Base-by-base conservation (phyloP, 768 basidiomycete species). In the Coprinopsis cinerea region DNA sequence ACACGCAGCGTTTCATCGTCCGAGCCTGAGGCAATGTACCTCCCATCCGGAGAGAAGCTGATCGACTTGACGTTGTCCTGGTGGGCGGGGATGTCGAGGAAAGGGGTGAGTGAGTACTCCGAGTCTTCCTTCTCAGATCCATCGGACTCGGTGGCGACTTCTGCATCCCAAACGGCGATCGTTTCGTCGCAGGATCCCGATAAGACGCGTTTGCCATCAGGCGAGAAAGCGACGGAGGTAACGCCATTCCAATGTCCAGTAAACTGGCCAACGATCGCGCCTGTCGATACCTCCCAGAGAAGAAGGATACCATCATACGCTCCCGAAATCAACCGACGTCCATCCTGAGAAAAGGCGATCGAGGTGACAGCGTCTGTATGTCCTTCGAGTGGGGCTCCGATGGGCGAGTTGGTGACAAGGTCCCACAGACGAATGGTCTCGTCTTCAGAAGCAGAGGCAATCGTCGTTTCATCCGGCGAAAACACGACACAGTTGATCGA, bases 311-410 rank as follows among this genome's bases (percentile, higher is more conserved):
- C 47, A 49, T 67, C 67, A 2, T 39, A 30, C 17, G 60, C 61
- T 2, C 61, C 66, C 4, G 67, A 65, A 4, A 56, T 57, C 36
- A 67, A 41, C 14, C 32, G n/a, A 10, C 17, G 52, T 9, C 58
- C 64, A 44, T 64, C 61, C 1, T 61, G 66, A 13, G 66, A 66
- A 53, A 59, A 64, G 11, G 59, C 56, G 7, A 53, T 49, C 20
- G 49, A 53, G 15, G 46, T 47, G 26, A 51, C 49, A 14, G 24
- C 32, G 20, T 44, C 39, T 1, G 49, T 47, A 20, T 55, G 50
- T 15, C 47, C 50, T 23, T 53, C 52, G 34, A 50, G 27, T 17
- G 62, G 44, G 6, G 34, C 44, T 23, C 32, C 35, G 4, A 40
- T 36, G n/a, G 40, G 26, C 10, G 14, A 14, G 26, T 36, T 37